Percentiles rank a stretch among this genome's conserved stretches.
Evolutionary conservation across 768 basidiomycete species (phyloP).

Genomic region (Leccinum truebloodii): DNA sequence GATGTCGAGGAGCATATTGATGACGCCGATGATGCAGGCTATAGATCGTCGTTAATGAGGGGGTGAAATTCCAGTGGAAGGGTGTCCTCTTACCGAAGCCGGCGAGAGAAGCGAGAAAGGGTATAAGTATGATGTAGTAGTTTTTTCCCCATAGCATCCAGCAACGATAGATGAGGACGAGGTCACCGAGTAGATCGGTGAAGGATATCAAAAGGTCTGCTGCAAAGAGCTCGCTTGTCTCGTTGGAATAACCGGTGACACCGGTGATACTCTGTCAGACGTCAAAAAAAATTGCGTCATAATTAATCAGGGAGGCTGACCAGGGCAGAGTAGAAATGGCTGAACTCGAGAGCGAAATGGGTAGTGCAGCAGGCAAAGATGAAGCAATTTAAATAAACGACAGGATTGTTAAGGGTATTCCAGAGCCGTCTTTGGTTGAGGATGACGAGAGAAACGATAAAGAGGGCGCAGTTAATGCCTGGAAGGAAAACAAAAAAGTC

Average conservation of each 20-base stretch:
- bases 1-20: slow-evolving; percentile 36
- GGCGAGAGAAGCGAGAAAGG: slow-evolving; percentile 34
- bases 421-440: slow-evolving; percentile 15
- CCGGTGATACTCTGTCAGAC: slow-evolving; percentile 25
- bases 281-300: neutral
- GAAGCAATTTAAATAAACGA: slow-evolving; percentile 30
- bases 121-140: slow-evolving; percentile 36
- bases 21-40: slow-evolving; percentile 34
- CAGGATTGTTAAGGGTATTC: slow-evolving; percentile 22
- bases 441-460: slow-evolving; percentile 30
- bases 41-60: slow-evolving; percentile 1
- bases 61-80: neutral
- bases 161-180: slow-evolving; percentile 42
- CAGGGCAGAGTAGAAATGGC: slow-evolving; percentile 34
- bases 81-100: slow-evolving; percentile 34
- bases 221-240: slow-evolving; percentile 33
- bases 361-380: slow-evolving; percentile 36
- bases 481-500: neutral
- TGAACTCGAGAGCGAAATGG: slow-evolving; percentile 38
- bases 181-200: slow-evolving; percentile 37
- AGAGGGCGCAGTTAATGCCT: slow-evolving; percentile 30
- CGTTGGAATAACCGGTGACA: slow-evolving; percentile 29
- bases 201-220: slow-evolving; percentile 40
- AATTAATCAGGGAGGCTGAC: slow-evolving; percentile 23
- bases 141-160: slow-evolving; percentile 42